Percentiles rank a stretch among this genome's conserved stretches.
These are phyloP conservation scores for Schizothecium vesticola DNA, from an alignment of 495 filamentous ascomycete genomes.

Conservation along the genomic window DNA sequence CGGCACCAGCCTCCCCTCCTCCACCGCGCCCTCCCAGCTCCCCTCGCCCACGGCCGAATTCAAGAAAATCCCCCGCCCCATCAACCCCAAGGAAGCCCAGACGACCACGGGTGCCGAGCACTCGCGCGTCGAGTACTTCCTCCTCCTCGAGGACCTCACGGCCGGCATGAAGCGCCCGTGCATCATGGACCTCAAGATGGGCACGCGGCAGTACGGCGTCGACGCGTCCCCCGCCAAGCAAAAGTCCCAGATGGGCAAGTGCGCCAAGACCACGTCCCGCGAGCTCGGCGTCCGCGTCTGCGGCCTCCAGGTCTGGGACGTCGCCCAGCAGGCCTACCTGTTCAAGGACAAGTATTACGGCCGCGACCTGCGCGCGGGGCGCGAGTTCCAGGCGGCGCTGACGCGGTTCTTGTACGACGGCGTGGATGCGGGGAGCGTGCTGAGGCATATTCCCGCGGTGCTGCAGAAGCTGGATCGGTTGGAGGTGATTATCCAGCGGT, in stretches of 20 bases:
- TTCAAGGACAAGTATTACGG: slow-evolving; percentile 99
- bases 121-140: slow-evolving; percentile 79
- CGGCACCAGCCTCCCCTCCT: slow-evolving; percentile 1
- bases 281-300: slow-evolving; percentile 90
- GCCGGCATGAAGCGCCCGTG: slow-evolving; percentile 95
- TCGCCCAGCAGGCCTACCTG: slow-evolving; percentile 69
- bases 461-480: slow-evolving; percentile 74
- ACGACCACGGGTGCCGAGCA: slow-evolving; percentile 38
- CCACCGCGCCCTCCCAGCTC: slow-evolving; percentile 18
- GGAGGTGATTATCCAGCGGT: slow-evolving; percentile 71
- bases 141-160: slow-evolving; percentile 93
- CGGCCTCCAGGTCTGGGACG: slow-evolving; percentile 94
- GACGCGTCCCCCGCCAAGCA: slow-evolving; percentile 89
- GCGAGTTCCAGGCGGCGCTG: slow-evolving; percentile 84
- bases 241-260: slow-evolving; percentile 86
- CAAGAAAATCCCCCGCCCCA: slow-evolving; percentile 38
- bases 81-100: slow-evolving; percentile 79
- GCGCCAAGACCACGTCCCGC: slow-evolving; percentile 83
- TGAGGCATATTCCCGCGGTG: slow-evolving; percentile 79
- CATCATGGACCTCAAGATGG: slow-evolving; percentile 98
- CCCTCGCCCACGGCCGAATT: slow-evolving; percentile 29
- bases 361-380: slow-evolving; percentile 78
- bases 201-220: slow-evolving; percentile 96
- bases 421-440: slow-evolving; percentile 67
- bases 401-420: slow-evolving; percentile 90